Evolutionary conservation across 2,329 filamentous ascomycete species (phyloP).

Genomic region (Eurotiales sp.): DNA sequence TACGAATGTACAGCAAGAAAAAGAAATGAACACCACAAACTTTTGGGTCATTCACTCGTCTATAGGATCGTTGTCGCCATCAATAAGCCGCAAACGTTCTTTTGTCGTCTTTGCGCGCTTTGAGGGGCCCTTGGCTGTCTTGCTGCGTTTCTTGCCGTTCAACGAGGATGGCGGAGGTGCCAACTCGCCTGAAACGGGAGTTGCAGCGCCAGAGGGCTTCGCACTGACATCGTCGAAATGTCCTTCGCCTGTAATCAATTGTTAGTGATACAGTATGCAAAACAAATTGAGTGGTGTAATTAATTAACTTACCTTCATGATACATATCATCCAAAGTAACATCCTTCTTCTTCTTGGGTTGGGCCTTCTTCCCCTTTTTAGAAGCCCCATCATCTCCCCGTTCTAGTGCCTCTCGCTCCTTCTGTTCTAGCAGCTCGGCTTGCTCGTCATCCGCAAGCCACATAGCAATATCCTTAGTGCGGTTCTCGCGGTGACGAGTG

Average conservation of each 20-base stretch:
- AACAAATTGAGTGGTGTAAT: neutral
- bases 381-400: constrained; percentile 61
- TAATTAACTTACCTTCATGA: constrained; percentile 78
- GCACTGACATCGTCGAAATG: constrained; percentile 84
- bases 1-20: neutral
- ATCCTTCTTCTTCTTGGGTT: constrained; percentile 58
- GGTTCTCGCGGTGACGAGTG: constrained; percentile 82
- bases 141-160: constrained; percentile 50
- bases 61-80: constrained; percentile 38
- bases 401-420: constrained; percentile 78
- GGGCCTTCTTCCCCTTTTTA: constrained; percentile 58
- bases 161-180: constrained; percentile 33
- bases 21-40: neutral
- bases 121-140: constrained; percentile 52
- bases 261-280: constrained; percentile 16
- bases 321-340: constrained; percentile 91
- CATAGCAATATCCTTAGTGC: constrained; percentile 97
- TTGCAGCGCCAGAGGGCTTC: constrained; percentile 81
- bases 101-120: constrained; percentile 61
- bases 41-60: constrained; percentile 16
- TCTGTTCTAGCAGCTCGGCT: constrained; percentile 86
- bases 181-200: constrained; percentile 61
- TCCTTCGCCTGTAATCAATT: constrained; percentile 70
- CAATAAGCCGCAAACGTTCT: constrained; percentile 44
- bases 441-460: constrained; percentile 98